Evolutionary conservation across 2,329 filamentous ascomycete genomes (phyloP).

Genomic region (Exophiala bonariae): DNA sequence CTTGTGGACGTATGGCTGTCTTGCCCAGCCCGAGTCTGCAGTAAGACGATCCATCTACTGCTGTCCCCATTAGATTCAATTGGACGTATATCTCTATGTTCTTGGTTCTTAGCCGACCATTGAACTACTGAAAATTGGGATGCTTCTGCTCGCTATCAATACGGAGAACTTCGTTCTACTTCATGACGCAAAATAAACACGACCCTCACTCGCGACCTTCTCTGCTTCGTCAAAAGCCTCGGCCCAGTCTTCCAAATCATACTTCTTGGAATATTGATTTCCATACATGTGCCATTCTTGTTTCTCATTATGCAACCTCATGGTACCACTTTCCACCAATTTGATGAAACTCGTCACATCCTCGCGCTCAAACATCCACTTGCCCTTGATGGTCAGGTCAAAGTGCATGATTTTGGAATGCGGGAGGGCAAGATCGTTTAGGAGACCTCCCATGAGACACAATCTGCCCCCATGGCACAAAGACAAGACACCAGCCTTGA

Average conservation of each 20-base stretch:
- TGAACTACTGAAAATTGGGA: too few species aligned
- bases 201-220: conserved; percentile 7
- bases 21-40: too few species aligned
- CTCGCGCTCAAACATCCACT: conserved; percentile 28
- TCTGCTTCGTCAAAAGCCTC: conserved; percentile 13
- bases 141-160: too few species aligned
- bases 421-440: conserved; percentile 22
- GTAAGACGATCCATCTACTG: too few species aligned
- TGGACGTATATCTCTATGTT: too few species aligned
- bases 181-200: conserved; percentile 10
- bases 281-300: conserved; percentile 4
- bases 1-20: too few species aligned
- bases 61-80: too few species aligned
- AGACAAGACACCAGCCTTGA: conserved; percentile 38
- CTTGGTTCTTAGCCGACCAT: too few species aligned
- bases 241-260: conserved; percentile 17
- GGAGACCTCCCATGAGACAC: conserved; percentile 27
- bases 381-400: conserved; percentile 26
- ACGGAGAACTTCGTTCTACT: too few species aligned
- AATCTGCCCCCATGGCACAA: conserved; percentile 26
- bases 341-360: conserved; percentile 24
- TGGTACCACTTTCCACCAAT: conserved; percentile 23
- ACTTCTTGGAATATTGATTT: conserved; percentile 2
- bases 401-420: conserved; percentile 19
- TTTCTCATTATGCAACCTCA: conserved; percentile 15